Percentiles rank a stretch among this genome's conserved stretches.
Conservation (phyloP, 2,329 filamentous ascomycete genomes). For the Aspergillus sp. region DNA sequence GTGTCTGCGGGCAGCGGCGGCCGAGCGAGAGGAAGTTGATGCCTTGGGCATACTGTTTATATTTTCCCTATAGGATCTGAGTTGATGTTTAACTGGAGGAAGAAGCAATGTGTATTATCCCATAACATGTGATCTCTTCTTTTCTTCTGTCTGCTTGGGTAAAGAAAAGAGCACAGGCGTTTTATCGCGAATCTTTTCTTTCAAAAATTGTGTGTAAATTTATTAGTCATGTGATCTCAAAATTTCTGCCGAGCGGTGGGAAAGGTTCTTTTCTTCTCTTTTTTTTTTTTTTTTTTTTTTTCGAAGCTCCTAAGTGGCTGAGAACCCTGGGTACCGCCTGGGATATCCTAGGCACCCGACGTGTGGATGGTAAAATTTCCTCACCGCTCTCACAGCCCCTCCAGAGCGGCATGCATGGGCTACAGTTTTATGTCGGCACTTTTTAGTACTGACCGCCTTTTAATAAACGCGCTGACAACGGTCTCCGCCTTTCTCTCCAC, state of each 20-base stretch:
- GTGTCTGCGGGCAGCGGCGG: slow-evolving; percentile 64
- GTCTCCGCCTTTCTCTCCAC: no score
- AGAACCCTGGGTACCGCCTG: no score
- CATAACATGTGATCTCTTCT: neutral
- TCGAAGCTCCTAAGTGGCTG: no score
- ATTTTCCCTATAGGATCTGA: neutral
- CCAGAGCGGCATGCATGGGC: no score
- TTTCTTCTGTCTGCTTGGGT: neutral
- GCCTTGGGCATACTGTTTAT: slow-evolving; percentile 70
- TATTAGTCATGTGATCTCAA: slow-evolving; percentile 27
- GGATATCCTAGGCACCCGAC: no score
- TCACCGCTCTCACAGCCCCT: no score
- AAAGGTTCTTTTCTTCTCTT: slow-evolving; percentile 10
- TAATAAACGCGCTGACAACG: no score
- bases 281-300: neutral
- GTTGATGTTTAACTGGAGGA: neutral
- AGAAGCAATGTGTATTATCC: no score
- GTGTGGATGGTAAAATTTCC: no score
- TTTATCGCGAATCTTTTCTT: neutral
- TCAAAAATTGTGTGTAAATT: slow-evolving; percentile 27
- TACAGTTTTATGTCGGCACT: no score
- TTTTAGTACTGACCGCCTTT: no score
- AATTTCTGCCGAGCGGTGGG: slow-evolving; percentile 27
- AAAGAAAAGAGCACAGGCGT: neutral
- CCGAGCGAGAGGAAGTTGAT: slow-evolving; percentile 53